A percentile compares a stretch with the other conserved stretches of the same genome.
phyloP scores from a whole-genome alignment of 2,329 filamentous ascomycete species.

The Myotisia sp. region DNA sequence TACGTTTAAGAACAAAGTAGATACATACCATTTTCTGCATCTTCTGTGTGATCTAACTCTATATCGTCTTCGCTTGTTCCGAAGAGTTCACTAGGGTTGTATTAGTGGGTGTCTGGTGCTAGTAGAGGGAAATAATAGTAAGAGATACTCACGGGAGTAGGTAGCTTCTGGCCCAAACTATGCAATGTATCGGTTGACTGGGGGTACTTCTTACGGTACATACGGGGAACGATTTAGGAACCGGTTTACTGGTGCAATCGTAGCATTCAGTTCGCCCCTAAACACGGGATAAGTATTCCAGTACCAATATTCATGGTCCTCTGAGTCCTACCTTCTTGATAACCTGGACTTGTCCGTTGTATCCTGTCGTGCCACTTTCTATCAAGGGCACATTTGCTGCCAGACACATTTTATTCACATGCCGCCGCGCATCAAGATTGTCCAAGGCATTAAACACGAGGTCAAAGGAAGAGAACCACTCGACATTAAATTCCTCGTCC shows the following conservation, averaged over 20 bases:
- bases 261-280: slow-evolving; percentile 81
- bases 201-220: slow-evolving; percentile 96
- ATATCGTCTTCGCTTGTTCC: slow-evolving; percentile 79
- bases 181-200: slow-evolving; percentile 93
- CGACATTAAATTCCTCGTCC: slow-evolving; percentile 67
- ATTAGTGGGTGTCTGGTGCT: slow-evolving; percentile 16
- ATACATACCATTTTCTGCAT: slow-evolving; percentile 60
- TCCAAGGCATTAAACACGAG: slow-evolving; percentile 95
- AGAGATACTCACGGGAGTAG: slow-evolving; percentile 51
- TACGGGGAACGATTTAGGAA: slow-evolving; percentile 84
- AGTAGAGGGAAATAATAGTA: not conserved
- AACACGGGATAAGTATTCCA: too few species aligned
- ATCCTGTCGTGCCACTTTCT: slow-evolving; percentile 93
- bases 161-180: slow-evolving; percentile 97
- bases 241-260: slow-evolving; percentile 80
- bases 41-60: slow-evolving; percentile 63
- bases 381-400: slow-evolving; percentile 80
- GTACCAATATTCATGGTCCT: too few species aligned
- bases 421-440: slow-evolving; percentile 81
- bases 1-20: not conserved
- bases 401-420: slow-evolving; percentile 96
- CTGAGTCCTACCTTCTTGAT: slow-evolving; percentile 66
- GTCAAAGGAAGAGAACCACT: slow-evolving; percentile 72
- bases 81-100: slow-evolving; percentile 57
- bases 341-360: slow-evolving; percentile 93